phyloP scores from a whole-genome alignment of 1,139 yeast species.

The Suhomyces wounanorum region DNA sequence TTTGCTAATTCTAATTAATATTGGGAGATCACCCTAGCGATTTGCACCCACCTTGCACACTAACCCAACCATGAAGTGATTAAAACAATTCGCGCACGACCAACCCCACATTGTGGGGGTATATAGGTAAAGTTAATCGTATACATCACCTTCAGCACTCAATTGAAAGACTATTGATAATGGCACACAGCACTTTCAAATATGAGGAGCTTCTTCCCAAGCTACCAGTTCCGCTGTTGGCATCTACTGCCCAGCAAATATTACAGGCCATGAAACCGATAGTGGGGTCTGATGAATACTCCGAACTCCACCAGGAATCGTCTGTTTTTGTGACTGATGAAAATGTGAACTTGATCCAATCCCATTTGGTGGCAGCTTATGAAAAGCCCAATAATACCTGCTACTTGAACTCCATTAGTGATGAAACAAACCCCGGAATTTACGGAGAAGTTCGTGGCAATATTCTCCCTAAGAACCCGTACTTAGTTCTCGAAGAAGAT shows the following conservation, averaged over 20 bases:
- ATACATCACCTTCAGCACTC: not conserved
- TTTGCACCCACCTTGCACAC: not conserved
- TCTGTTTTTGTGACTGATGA: constrained; percentile 45
- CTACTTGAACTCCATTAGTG: constrained; percentile 62
- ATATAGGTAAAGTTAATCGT: not conserved
- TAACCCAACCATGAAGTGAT: not conserved
- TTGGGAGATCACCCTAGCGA: not conserved
- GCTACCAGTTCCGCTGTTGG: constrained; percentile 57
- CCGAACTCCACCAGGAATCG: constrained; percentile 42
- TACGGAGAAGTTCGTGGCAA: constrained; percentile 67
- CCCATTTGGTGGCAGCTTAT: constrained; percentile 50
- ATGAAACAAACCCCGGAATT: constrained; percentile 60
- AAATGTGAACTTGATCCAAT: constrained; percentile 50
- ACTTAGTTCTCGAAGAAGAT: constrained; percentile 69
- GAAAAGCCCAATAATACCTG: constrained; percentile 44
- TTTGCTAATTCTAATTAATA: no score
- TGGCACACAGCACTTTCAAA: constrained; percentile 8
- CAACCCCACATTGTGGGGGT: constrained; percentile 9
- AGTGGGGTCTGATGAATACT: constrained; percentile 44
- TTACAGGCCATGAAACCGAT: constrained; percentile 54
- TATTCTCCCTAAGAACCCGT: constrained; percentile 75
- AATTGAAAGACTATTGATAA: not conserved
- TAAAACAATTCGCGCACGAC: constrained; percentile 2
- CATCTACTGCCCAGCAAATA: constrained; percentile 48
- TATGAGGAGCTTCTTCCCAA: constrained; percentile 40